phyloP scores from a whole-genome alignment of 208 protist genomes.

The Trypanosoma mega region DNA sequence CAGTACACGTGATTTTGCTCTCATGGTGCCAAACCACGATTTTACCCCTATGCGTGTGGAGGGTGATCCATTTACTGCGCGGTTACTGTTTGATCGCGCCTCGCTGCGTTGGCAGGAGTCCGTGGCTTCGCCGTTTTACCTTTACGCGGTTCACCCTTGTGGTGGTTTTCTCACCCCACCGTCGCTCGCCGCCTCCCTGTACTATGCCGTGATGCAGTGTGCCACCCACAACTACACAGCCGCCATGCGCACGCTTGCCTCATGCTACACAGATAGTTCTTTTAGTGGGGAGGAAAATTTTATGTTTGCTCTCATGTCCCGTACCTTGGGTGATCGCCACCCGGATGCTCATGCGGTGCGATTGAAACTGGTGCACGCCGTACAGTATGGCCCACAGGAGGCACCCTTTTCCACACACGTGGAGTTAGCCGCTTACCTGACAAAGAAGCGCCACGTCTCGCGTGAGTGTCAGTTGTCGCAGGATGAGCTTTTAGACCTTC shows the following conservation, averaged over 20 bases:
- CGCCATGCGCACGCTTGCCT: slow-evolving; percentile 76
- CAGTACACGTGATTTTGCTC: slow-evolving; percentile 46
- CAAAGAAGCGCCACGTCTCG: slow-evolving; percentile 82
- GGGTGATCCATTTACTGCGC: slow-evolving; percentile 52
- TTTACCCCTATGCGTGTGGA: slow-evolving; percentile 45
- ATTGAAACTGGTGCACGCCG: slow-evolving; percentile 84
- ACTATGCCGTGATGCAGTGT: slow-evolving; percentile 91
- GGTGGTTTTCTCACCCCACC: slow-evolving; percentile 83
- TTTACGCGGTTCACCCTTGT: slow-evolving; percentile 87
- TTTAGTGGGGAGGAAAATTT: slow-evolving; percentile 65
- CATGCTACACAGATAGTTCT: slow-evolving; percentile 69
- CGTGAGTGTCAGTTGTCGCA: slow-evolving; percentile 61
- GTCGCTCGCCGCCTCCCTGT: slow-evolving; percentile 89
- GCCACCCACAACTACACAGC: slow-evolving; percentile 82
- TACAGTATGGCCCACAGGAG: slow-evolving; percentile 72
- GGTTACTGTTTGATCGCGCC: slow-evolving; percentile 71
- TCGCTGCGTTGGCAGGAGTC: slow-evolving; percentile 70
- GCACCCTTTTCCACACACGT: slow-evolving; percentile 62
- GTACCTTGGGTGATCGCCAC: slow-evolving; percentile 54
- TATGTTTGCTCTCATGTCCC: slow-evolving; percentile 64
- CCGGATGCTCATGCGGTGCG: slow-evolving; percentile 87
- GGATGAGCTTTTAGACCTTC: slow-evolving; percentile 52
- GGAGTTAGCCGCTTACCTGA: slow-evolving; percentile 81
- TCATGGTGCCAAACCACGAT: slow-evolving; percentile 80
- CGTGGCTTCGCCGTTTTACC: slow-evolving; percentile 86